phyloP scores from a whole-genome alignment of 1,284 basidiomycete species.

The Tremellales sp. region DNA sequence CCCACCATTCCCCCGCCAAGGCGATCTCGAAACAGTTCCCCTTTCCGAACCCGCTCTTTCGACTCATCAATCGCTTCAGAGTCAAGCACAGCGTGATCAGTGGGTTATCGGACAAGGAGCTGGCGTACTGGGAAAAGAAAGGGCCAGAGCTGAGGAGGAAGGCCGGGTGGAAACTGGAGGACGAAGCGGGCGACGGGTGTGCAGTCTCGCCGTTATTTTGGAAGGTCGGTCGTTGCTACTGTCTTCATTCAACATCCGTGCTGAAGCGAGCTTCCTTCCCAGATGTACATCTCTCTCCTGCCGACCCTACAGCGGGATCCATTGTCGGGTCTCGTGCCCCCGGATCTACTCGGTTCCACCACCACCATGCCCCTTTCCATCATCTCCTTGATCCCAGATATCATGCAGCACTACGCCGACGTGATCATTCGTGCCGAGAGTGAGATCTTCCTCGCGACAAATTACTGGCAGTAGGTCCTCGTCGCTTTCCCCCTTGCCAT shows the following conservation, averaged over 20 bases:
- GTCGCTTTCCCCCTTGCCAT: neutral
- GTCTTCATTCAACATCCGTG: neutral
- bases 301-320: slow-evolving; percentile 55
- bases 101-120: slow-evolving; percentile 38
- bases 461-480: slow-evolving; percentile 52
- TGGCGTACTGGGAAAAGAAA: slow-evolving; percentile 27
- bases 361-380: slow-evolving; percentile 55
- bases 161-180: slow-evolving; percentile 45
- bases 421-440: slow-evolving; percentile 56
- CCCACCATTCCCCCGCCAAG: slow-evolving; percentile 28
- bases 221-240: slow-evolving; percentile 31
- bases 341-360: slow-evolving; percentile 55
- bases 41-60: slow-evolving; percentile 34
- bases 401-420: slow-evolving; percentile 57
- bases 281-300: slow-evolving; percentile 58
- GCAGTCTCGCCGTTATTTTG: slow-evolving; percentile 45
- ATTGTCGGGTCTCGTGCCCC: slow-evolving; percentile 55
- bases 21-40: slow-evolving; percentile 41
- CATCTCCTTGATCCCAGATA: slow-evolving; percentile 57
- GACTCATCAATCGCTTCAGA: slow-evolving; percentile 36
- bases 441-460: slow-evolving; percentile 61
- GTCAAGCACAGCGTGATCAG: slow-evolving; percentile 47
- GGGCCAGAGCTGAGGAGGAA: slow-evolving; percentile 32
- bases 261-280: neutral
- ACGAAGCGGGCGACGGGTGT: slow-evolving; percentile 36